These are phyloP conservation scores for Irineochytrium annulatum DNA, from an alignment of 192 early-diverging fungal genomes.

Conservation along the genomic window DNA sequence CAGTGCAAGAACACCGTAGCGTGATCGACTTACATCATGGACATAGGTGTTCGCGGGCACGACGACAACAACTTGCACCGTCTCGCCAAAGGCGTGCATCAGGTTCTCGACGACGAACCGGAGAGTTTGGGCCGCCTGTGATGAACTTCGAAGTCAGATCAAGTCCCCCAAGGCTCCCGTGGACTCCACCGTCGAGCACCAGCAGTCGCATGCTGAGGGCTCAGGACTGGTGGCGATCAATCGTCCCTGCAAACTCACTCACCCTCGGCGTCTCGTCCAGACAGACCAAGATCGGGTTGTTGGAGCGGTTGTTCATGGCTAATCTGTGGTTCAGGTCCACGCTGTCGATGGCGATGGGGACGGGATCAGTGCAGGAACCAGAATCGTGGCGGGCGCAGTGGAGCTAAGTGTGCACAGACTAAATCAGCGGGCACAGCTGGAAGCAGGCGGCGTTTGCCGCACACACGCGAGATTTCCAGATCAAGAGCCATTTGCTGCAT, in stretches of 20 bases:
- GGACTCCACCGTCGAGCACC: not conserved
- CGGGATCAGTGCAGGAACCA: no score
- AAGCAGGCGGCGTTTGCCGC: no score
- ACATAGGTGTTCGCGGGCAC: slow-evolving; percentile 7
- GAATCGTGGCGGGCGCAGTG: no score
- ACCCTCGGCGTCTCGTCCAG: slow-evolving; percentile 20
- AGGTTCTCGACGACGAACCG: slow-evolving; percentile 21
- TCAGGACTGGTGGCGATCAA: not conserved
- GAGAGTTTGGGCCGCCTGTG: slow-evolving; percentile 21
- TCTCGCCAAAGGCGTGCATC: slow-evolving; percentile 6
- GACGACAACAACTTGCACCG: slow-evolving; percentile 1
- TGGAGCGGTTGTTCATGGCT: not conserved
- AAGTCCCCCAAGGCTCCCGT: no score
- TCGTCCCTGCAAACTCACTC: not conserved
- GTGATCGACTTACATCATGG: not conserved
- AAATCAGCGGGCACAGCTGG: no score
- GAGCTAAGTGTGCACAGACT: no score
- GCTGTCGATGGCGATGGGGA: no score
- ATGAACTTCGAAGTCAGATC: not conserved
- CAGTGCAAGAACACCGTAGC: no score
- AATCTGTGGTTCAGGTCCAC: no score
- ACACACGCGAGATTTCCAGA: no score
- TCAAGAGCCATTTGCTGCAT: no score
- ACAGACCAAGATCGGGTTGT: slow-evolving; percentile 7
- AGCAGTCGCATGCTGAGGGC: not conserved